Evolutionary conservation across 352 stramenopile species (phyloP).

Genomic region (Globisporangium perplexum): DNA sequence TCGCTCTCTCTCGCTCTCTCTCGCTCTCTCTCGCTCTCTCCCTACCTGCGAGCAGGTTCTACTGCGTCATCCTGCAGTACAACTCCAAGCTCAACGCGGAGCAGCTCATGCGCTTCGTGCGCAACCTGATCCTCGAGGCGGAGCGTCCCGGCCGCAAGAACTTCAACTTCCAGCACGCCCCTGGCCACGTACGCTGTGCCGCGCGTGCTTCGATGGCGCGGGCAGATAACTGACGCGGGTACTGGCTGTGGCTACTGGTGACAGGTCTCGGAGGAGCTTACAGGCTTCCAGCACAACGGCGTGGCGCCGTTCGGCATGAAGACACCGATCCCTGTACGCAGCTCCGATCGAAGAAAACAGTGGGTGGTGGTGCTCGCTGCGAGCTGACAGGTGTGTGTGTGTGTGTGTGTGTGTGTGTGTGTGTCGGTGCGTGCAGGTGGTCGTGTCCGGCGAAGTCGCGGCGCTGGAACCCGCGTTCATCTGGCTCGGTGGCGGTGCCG

Average conservation of each 20-base stretch:
- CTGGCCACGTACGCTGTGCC: constrained; percentile 30
- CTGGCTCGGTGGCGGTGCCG: constrained; percentile 75
- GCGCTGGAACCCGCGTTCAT: constrained; percentile 53
- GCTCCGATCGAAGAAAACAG: neutral
- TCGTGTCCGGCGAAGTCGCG: constrained; percentile 54
- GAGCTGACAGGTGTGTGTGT: neutral
- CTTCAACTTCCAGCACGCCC: constrained; percentile 87
- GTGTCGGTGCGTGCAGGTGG: constrained; percentile 34
- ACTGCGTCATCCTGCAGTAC: constrained; percentile 86
- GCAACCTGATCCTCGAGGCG: constrained; percentile 43
- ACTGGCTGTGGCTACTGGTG: neutral
- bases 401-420: neutral
- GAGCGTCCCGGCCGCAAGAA: constrained; percentile 63
- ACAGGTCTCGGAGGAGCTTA: constrained; percentile 62
- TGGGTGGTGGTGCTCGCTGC: neutral
- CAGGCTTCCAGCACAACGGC: constrained; percentile 83
- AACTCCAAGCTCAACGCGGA: constrained; percentile 78
- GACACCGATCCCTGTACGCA: constrained; percentile 46
- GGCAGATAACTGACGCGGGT: neutral
- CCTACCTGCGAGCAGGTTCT: too few species aligned
- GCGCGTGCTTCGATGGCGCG: neutral
- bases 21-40: too few species aligned
- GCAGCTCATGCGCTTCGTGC: constrained; percentile 79
- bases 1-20: too few species aligned
- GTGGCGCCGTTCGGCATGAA: constrained; percentile 83